Evolutionary conservation across 2,329 filamentous ascomycete genomes (phyloP).

Genomic region (Xylariales sp.): DNA sequence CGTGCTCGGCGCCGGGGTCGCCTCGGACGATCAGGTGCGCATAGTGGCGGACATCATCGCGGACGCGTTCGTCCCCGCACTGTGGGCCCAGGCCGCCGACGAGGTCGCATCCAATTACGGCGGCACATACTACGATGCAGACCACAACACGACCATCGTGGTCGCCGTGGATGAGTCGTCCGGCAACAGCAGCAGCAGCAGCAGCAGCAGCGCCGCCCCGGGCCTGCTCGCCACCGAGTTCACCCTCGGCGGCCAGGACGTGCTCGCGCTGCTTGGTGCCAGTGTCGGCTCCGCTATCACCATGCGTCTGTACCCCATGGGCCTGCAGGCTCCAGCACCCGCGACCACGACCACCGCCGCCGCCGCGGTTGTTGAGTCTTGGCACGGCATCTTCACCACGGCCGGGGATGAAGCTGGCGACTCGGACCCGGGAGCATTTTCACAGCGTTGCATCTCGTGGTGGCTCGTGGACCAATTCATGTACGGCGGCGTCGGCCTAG

Average conservation of each 20-base stretch:
- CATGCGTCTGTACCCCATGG: slow-evolving; percentile 1
- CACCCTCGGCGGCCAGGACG: background rate
- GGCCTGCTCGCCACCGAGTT: background rate
- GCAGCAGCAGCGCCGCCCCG: no score
- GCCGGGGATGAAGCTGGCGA: no score
- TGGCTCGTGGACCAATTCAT: no score
- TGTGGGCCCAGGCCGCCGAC: slow-evolving; percentile 1
- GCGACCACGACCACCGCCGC: background rate
- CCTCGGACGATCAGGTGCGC: background rate
- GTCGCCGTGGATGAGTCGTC: background rate
- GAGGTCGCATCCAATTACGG: background rate
- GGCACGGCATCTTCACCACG: slow-evolving; percentile 2
- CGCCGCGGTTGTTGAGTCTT: no score
- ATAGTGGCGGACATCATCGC: background rate
- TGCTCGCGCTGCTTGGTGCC: background rate
- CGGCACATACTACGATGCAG: background rate
- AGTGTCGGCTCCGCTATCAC: background rate
- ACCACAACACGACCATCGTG: background rate
- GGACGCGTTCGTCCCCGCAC: background rate
- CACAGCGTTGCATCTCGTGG: no score
- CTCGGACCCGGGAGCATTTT: no score
- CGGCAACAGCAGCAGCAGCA: no score
- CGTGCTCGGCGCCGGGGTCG: background rate
- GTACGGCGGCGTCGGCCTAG: slow-evolving; percentile 21
- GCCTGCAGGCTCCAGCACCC: background rate